phyloP scores from a whole-genome alignment of 2,329 filamentous ascomycete species.

The Xylariaceae sp. region DNA sequence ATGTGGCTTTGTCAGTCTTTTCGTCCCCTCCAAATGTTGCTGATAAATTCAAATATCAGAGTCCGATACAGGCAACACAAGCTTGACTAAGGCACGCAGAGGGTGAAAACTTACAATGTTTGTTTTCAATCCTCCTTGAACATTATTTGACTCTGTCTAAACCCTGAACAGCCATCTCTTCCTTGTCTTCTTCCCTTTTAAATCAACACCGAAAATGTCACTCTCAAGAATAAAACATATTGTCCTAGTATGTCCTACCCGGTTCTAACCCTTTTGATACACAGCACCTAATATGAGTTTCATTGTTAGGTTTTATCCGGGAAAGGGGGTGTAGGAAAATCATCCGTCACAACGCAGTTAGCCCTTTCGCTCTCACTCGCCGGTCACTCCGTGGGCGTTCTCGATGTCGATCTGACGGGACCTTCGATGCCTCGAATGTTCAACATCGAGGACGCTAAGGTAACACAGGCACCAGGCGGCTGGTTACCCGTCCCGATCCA shows the following conservation, averaged over 20 bases:
- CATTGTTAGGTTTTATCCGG: constrained; percentile 71
- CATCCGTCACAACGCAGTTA: constrained; percentile 93
- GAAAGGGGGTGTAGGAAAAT: constrained; percentile 97
- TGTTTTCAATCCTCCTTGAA: not conserved
- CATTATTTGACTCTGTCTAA: not conserved
- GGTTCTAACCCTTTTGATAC: constrained; percentile 3
- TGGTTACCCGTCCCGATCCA: constrained; percentile 91
- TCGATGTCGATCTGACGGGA: constrained; percentile 93
- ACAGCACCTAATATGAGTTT: constrained; percentile 3
- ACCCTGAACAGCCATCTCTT: too few species aligned
- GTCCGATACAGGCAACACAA: constrained; percentile 12
- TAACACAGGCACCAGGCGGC: constrained; percentile 84
- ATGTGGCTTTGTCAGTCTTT: not conserved
- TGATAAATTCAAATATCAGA: constrained; percentile 22
- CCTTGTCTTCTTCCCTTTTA: too few species aligned
- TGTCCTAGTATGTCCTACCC: constrained; percentile 56
- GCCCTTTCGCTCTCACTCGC: constrained; percentile 82
- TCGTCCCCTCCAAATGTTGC: constrained; percentile 12
- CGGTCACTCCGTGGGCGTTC: constrained; percentile 86
- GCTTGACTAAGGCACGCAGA: not conserved
- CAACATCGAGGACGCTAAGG: constrained; percentile 81
- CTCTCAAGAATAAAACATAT: constrained; percentile 71
- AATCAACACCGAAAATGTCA: constrained; percentile 53
- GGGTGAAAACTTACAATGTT: not conserved
- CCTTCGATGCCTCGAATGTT: constrained; percentile 96